Conservation (phyloP, 116 monocot genomes). For the Trichopus zeylanicus region DNA sequence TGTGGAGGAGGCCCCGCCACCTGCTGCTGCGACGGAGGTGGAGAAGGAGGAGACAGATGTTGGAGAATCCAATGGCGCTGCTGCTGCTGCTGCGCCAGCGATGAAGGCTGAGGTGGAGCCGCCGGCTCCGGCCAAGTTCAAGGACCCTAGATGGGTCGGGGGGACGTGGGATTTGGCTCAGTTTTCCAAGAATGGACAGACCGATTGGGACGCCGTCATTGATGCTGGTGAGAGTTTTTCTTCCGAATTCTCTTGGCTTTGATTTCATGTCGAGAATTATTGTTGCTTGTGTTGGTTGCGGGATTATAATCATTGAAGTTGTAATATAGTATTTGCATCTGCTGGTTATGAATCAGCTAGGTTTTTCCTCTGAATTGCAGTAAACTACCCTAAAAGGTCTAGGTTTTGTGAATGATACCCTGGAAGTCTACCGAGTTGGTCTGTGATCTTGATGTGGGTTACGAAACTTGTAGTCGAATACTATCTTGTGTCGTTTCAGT, state of each 20-base stretch:
- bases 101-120: slow-evolving; percentile 5
- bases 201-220: slow-evolving; percentile 93
- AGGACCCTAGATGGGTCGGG: slow-evolving; percentile 66
- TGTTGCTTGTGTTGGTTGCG: background rate
- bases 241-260: background rate
- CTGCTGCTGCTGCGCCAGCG: slow-evolving; percentile 8
- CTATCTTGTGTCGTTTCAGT: too few relatives aligned
- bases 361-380: too few relatives aligned
- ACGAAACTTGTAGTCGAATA: too few relatives aligned
- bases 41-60: slow-evolving; percentile 1
- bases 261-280: background rate
- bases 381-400: too few relatives aligned
- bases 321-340: too few relatives aligned
- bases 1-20: background rate
- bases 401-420: too few relatives aligned
- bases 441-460: too few relatives aligned
- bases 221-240: slow-evolving; percentile 67
- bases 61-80: slow-evolving; percentile 33
- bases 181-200: slow-evolving; percentile 52
- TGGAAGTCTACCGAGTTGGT: too few relatives aligned
- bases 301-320: background rate
- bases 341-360: too few relatives aligned
- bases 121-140: slow-evolving; percentile 45
- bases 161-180: slow-evolving; percentile 88
- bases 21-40: slow-evolving; percentile 13